phyloP scores from a whole-genome alignment of 129 eudicot species.

The Saussurea involucrata region DNA sequence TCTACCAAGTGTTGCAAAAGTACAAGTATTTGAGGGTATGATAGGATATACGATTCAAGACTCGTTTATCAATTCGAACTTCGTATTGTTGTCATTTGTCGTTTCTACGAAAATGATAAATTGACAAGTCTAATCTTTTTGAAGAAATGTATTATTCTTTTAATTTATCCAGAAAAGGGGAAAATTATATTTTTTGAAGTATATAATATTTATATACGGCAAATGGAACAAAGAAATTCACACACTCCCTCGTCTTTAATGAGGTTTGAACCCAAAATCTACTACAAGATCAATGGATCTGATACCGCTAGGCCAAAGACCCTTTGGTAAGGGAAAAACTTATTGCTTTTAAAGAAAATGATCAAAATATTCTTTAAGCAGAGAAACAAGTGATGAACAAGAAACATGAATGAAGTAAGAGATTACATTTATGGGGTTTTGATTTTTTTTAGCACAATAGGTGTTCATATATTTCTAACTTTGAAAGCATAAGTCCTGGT shows the following conservation, averaged over 20 bases:
- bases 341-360: neutral
- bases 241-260: no score
- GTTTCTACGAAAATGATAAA: neutral
- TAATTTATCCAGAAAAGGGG: neutral
- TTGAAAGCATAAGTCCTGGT: neutral
- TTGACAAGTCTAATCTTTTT: neutral
- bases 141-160: neutral
- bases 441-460: neutral
- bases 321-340: no score
- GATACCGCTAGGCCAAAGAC: no score
- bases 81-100: neutral
- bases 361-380: neutral
- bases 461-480: neutral
- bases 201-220: no score
- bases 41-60: neutral
- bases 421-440: neutral
- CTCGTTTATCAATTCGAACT: neutral
- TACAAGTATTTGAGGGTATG: no score
- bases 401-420: neutral
- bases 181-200: no score
- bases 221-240: no score
- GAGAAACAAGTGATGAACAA: neutral
- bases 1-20: neutral
- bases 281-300: no score
- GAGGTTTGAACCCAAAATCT: no score